Conservation (phyloP, 768 basidiomycete genomes). For the Coprinellus aureogranulatus region DNA sequence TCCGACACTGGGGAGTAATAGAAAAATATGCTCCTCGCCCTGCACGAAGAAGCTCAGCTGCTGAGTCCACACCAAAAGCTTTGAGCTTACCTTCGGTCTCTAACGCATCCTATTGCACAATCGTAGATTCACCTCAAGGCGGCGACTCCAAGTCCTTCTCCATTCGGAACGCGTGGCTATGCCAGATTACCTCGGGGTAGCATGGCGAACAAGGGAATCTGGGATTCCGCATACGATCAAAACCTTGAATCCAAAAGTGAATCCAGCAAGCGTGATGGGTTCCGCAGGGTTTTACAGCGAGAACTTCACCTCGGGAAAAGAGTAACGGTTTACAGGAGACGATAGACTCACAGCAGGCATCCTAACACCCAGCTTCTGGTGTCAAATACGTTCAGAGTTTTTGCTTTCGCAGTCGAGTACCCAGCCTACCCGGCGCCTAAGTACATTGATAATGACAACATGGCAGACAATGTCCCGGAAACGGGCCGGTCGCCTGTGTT, state of each 20-base stretch:
- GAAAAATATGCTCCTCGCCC: conserved; percentile 3
- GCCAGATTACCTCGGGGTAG: neutral
- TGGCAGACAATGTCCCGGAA: no score
- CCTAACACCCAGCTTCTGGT: no score
- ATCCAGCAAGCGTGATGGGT: neutral
- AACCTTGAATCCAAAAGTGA: neutral
- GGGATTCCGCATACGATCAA: neutral
- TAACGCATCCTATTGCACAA: neutral
- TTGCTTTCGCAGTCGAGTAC: no score
- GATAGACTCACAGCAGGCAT: no score
- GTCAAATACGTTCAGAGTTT: no score
- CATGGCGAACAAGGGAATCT: neutral
- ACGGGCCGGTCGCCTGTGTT: no score
- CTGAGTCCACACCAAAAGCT: conserved; percentile 1
- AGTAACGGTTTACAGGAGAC: no score
- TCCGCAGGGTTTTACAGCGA: no score
- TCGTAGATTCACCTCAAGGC: conserved; percentile 5
- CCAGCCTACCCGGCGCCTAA: no score
- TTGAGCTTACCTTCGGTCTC: conserved; percentile 6
- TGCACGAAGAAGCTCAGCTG: conserved; percentile 5
- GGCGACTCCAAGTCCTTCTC: neutral
- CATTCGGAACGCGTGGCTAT: neutral
- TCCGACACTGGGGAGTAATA: conserved; percentile 13
- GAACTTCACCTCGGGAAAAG: no score
- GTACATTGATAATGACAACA: no score